Percentiles rank a stretch among this genome's conserved stretches.
These are phyloP conservation scores for Actinomucor elegans DNA, from an alignment of 371 early-diverging fungal species.

Conservation along the genomic window DNA sequence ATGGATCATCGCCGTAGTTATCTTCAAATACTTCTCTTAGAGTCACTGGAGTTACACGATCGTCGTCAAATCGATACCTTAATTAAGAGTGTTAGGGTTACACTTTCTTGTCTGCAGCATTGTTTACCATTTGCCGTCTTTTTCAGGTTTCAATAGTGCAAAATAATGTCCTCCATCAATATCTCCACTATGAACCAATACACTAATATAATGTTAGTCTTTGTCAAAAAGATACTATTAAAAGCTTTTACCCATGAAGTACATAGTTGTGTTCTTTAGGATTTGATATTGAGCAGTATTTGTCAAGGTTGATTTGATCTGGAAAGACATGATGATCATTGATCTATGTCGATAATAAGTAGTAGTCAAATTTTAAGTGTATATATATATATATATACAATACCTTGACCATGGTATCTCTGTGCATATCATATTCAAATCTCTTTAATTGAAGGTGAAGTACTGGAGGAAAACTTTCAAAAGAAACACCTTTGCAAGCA, in stretches of 20 bases:
- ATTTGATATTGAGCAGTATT: slow-evolving; percentile 63
- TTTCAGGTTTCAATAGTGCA: slow-evolving; percentile 84
- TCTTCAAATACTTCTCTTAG: slow-evolving; percentile 90
- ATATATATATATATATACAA: too few relatives aligned
- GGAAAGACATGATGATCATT: slow-evolving; percentile 98
- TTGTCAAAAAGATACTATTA: not conserved
- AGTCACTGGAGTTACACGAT: slow-evolving; percentile 85
- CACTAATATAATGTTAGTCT: slow-evolving; percentile 47
- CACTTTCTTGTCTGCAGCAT: not conserved
- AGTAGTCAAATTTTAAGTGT: too few relatives aligned
- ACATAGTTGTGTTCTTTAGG: slow-evolving; percentile 38
- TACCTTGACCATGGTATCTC: slow-evolving; percentile 92
- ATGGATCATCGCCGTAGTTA: slow-evolving; percentile 88
- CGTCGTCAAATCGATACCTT: slow-evolving; percentile 95
- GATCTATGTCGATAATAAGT: slow-evolving; percentile 49
- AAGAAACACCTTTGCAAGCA: slow-evolving; percentile 95
- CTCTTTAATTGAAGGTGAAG: slow-evolving; percentile 97
- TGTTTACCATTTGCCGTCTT: slow-evolving; percentile 76
- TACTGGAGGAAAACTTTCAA: slow-evolving; percentile 94
- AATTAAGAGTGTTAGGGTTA: not conserved
- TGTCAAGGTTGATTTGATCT: slow-evolving; percentile 79
- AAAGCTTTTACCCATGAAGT: slow-evolving; percentile 71
- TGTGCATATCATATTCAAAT: slow-evolving; percentile 95
- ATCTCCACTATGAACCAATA: slow-evolving; percentile 97
- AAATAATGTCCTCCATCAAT: slow-evolving; percentile 97